phyloP scores from a whole-genome alignment of 2,329 filamentous ascomycete species.

The Verruconis gallopava region DNA sequence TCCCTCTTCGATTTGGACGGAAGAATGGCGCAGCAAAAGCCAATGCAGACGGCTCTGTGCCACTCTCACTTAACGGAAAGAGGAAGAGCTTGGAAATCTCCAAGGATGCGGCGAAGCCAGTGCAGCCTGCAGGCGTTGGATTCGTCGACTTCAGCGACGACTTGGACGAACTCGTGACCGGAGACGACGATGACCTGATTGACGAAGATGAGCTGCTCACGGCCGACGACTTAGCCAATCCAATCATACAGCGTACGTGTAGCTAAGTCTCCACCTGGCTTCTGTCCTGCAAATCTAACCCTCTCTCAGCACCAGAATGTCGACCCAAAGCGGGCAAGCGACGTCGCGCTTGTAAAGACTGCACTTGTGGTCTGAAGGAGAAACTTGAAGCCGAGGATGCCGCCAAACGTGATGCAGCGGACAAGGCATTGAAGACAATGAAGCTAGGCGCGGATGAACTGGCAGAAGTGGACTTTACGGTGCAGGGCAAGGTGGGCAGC shows the following conservation, averaged over 20 bases:
- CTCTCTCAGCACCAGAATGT: slow-evolving; percentile 60
- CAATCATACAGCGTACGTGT: slow-evolving; percentile 66
- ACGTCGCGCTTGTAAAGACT: slow-evolving; percentile 92
- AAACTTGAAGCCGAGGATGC: slow-evolving; percentile 76
- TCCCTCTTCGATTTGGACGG: slow-evolving; percentile 51
- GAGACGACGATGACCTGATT: slow-evolving; percentile 70
- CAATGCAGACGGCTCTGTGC: slow-evolving; percentile 20
- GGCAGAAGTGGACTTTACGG: slow-evolving; percentile 87
- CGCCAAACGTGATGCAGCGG: slow-evolving; percentile 50
- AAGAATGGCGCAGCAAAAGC: slow-evolving; percentile 38
- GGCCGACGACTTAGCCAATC: slow-evolving; percentile 68
- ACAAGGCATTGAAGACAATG: slow-evolving; percentile 50
- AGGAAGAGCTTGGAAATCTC: slow-evolving; percentile 25
- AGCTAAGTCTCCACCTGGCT: slow-evolving; percentile 1
- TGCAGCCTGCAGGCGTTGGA: slow-evolving; percentile 44
- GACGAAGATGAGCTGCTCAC: slow-evolving; percentile 81
- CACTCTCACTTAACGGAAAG: slow-evolving; percentile 26
- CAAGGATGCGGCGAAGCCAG: slow-evolving; percentile 14
- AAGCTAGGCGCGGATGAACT: slow-evolving; percentile 69
- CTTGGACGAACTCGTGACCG: slow-evolving; percentile 39
- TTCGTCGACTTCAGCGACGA: slow-evolving; percentile 58
- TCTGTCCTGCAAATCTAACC: slow-evolving; percentile 7
- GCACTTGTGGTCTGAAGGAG: slow-evolving; percentile 83
- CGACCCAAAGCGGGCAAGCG: slow-evolving; percentile 78
- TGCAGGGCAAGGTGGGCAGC: slow-evolving; percentile 90